Evolutionary conservation across 495 filamentous ascomycete species (phyloP).

Genomic region (Physcia stellaris): DNA sequence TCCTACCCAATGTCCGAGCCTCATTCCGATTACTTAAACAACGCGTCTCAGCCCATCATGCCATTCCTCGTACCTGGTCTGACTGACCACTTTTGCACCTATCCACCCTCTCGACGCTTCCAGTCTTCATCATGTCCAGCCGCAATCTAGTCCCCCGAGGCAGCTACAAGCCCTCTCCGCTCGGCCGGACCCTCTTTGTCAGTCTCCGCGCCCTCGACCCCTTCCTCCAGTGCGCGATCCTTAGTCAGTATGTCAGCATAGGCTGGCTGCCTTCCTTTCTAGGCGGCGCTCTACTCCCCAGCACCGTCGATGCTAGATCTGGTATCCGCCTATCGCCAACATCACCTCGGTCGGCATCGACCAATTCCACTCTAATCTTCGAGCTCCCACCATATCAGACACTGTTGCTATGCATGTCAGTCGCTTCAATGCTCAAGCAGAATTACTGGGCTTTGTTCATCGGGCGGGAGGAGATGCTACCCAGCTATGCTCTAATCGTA

Average conservation of each 20-base stretch:
- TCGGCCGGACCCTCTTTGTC: slow-evolving; percentile 40
- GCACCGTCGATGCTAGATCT: slow-evolving; percentile 12
- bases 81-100: too few species aligned
- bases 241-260: slow-evolving; percentile 18
- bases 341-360: slow-evolving; percentile 3
- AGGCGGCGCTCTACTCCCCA: slow-evolving; percentile 12
- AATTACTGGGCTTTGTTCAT: slow-evolving; percentile 28
- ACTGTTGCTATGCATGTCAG: slow-evolving; percentile 41
- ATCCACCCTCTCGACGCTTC: too few species aligned
- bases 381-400: slow-evolving; percentile 43
- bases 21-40: too few species aligned
- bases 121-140: too few species aligned
- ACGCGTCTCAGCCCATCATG: too few species aligned
- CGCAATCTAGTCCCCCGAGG: too few species aligned
- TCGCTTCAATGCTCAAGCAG: slow-evolving; percentile 36
- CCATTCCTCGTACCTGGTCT: too few species aligned
- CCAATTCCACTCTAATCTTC: slow-evolving; percentile 32
- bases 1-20: too few species aligned
- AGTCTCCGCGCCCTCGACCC: slow-evolving; percentile 42
- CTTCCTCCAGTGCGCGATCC: slow-evolving; percentile 41
- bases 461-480: slow-evolving; percentile 30
- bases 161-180: slow-evolving; percentile 26
- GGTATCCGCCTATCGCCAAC: too few species aligned
- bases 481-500: slow-evolving; percentile 21
- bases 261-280: too few species aligned